These are phyloP conservation scores for Dactylellina parvicollis DNA, from an alignment of 2,329 filamentous ascomycete species.

Conservation along the genomic window DNA sequence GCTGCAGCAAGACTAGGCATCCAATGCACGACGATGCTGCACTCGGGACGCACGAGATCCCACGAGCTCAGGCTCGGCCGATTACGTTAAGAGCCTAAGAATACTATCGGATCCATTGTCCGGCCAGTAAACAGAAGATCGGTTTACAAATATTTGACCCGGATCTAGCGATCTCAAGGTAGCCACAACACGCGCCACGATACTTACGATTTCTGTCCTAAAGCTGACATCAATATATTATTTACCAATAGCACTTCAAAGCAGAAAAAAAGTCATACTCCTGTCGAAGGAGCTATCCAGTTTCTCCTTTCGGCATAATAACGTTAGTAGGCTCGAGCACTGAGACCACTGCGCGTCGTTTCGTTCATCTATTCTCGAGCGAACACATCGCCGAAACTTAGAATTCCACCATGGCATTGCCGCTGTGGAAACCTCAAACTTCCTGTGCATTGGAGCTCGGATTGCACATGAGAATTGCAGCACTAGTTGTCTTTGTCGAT, in stretches of 20 bases:
- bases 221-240: slow-evolving; percentile 5
- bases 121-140: neutral
- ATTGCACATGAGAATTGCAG: neutral
- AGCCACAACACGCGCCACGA: no score
- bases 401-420: neutral
- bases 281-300: slow-evolving; percentile 1
- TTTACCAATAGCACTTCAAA: neutral
- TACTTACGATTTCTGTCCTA: no score
- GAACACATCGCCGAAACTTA: neutral
- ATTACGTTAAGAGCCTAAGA: neutral
- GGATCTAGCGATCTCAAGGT: no score
- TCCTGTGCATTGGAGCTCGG: slow-evolving; percentile 1
- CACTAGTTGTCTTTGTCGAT: neutral
- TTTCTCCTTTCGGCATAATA: neutral
- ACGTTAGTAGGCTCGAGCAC: neutral
- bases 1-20: neutral
- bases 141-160: no score
- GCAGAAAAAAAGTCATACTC: neutral
- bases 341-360: neutral
- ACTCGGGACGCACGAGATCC: neutral
- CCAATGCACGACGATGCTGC: neutral
- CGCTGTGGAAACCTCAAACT: neutral
- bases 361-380: neutral
- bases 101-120: slow-evolving; percentile 5
- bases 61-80: neutral